phyloP scores from a whole-genome alignment of 257 asterid genomes.

The Craterostigma plantagineum region DNA sequence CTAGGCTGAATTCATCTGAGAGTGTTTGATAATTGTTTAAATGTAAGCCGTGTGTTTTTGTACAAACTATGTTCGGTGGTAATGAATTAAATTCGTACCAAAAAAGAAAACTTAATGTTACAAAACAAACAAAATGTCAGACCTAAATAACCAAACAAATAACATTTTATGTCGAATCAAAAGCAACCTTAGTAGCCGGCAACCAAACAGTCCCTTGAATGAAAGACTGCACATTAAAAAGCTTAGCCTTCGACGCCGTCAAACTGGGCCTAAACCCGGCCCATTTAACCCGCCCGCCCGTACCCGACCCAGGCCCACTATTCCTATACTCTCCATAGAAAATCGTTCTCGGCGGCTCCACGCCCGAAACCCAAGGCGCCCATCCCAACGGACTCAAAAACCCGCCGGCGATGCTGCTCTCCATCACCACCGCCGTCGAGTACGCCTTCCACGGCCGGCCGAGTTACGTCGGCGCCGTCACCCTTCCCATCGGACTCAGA shows the following conservation, averaged over 20 bases:
- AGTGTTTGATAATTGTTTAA: too few species aligned
- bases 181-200: constrained; percentile 1
- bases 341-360: not conserved
- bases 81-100: too few species aligned
- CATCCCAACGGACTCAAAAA: constrained; percentile 1
- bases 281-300: not conserved
- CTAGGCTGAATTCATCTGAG: too few species aligned
- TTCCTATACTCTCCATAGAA: not conserved
- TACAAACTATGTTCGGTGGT: too few species aligned
- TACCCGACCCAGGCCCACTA: constrained; percentile 4
- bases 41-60: too few species aligned
- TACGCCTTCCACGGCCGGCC: constrained; percentile 3
- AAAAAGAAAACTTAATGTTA: too few species aligned
- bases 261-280: not conserved
- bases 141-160: too few species aligned
- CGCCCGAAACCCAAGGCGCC: constrained; percentile 2
- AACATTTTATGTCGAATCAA: too few species aligned
- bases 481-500: not conserved
- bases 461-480: not conserved
- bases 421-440: not conserved
- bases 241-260: not conserved
- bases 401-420: not conserved
- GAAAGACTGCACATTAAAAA: not conserved
- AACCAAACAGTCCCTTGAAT: not conserved
- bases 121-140: too few species aligned